Conservation (phyloP, 1,139 yeast genomes). For the Blastobotrys capitulatus region DNA sequence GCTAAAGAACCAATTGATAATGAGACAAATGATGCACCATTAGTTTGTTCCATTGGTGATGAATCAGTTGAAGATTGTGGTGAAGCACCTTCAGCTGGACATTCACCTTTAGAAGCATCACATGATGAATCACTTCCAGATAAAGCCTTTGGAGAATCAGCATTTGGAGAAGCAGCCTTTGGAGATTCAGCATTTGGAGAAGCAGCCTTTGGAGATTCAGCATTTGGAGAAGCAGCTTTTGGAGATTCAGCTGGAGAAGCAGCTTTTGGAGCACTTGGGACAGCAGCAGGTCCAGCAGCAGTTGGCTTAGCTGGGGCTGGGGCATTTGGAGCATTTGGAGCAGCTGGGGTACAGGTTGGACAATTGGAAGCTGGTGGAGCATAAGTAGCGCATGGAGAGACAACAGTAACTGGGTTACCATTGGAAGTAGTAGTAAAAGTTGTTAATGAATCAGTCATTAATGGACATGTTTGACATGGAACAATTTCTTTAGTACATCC, state of each 20-base stretch:
- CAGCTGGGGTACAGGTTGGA: not conserved
- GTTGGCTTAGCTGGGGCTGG: not conserved
- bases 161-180: not conserved
- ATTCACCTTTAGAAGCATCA: not conserved
- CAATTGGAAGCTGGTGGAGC: constrained; percentile 2
- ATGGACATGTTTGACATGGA: constrained; percentile 18
- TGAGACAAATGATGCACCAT: not conserved
- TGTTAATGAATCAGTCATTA: constrained; percentile 13
- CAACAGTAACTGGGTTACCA: constrained; percentile 17
- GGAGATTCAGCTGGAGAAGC: not conserved
- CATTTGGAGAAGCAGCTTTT: not conserved
- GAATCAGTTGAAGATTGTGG: not conserved
- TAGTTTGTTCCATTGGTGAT: not conserved
- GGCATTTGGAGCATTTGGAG: not conserved
- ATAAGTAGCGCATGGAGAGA: constrained; percentile 18
- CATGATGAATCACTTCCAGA: no score
- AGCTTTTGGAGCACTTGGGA: not conserved
- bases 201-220: not conserved
- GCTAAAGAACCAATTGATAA: not conserved
- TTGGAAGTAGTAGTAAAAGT: constrained; percentile 19
- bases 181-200: not conserved
- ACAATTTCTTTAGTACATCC: constrained; percentile 15
- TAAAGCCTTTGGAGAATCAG: not conserved
- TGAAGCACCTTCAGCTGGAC: not conserved
- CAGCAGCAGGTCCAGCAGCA: not conserved